phyloP scores from a whole-genome alignment of 371 early-diverging fungal genomes.

The Mortierella sp. region DNA sequence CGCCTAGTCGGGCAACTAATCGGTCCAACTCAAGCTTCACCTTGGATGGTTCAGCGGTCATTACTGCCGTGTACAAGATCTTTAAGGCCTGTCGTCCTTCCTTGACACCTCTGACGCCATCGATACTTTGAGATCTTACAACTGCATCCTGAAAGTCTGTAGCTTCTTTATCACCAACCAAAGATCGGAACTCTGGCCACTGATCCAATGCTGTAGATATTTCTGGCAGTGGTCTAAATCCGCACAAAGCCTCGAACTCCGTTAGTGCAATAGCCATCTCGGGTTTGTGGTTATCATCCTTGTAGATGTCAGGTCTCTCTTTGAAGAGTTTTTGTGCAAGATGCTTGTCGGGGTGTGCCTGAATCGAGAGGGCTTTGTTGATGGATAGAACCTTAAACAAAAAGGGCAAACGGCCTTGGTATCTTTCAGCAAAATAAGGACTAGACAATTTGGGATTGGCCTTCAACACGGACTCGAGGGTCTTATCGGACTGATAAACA shows the following conservation, averaged over 20 bases:
- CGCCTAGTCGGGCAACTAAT: slow-evolving; percentile 65
- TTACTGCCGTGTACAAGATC: slow-evolving; percentile 76
- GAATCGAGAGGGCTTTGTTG: slow-evolving; percentile 95
- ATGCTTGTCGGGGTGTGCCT: slow-evolving; percentile 96
- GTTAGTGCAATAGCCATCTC: slow-evolving; percentile 98
- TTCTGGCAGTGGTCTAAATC: slow-evolving; percentile 91
- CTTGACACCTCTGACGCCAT: slow-evolving; percentile 35
- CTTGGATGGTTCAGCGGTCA: slow-evolving; percentile 67
- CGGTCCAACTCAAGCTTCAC: slow-evolving; percentile 65
- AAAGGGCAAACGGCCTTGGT: slow-evolving; percentile 90
- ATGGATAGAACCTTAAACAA: slow-evolving; percentile 97
- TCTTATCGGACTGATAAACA: slow-evolving; percentile 57
- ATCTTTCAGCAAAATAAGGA: slow-evolving; percentile 65
- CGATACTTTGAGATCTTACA: slow-evolving; percentile 22
- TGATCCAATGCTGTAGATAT: slow-evolving; percentile 73
- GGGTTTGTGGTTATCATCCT: slow-evolving; percentile 95
- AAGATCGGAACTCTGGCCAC: slow-evolving; percentile 82
- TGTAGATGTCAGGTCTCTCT: slow-evolving; percentile 86
- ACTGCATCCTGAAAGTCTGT: slow-evolving; percentile 34
- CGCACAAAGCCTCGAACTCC: slow-evolving; percentile 94
- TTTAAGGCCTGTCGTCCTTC: slow-evolving; percentile 73
- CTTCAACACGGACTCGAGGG: slow-evolving; percentile 69
- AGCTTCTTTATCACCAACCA: slow-evolving; percentile 67
- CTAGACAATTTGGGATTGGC: slow-evolving; percentile 65
- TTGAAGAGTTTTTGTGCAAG: slow-evolving; percentile 83